Conservation (phyloP, 2,329 filamentous ascomycete species). For the Fusarium dimerum region DNA sequence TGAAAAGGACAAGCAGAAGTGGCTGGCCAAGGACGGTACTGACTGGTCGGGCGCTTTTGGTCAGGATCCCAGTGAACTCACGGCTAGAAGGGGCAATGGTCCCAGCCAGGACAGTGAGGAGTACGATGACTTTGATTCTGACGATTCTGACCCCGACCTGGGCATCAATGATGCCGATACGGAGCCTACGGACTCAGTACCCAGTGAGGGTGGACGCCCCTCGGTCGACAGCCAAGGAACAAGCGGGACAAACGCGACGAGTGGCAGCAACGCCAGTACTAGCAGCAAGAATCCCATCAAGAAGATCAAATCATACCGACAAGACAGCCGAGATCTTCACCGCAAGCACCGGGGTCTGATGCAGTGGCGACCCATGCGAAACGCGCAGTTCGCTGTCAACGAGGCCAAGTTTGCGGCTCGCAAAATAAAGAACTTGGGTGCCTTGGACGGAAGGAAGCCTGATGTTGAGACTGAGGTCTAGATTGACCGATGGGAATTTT, state of each 20-base stretch:
- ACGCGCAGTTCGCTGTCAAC: constrained; percentile 83
- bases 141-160: constrained; percentile 49
- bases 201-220: constrained; percentile 31
- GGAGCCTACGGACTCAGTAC: constrained; percentile 22
- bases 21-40: constrained; percentile 76
- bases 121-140: constrained; percentile 42
- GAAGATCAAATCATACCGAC: constrained; percentile 63
- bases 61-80: constrained; percentile 62
- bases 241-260: constrained; percentile 32
- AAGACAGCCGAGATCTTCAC: constrained; percentile 72
- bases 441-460: constrained; percentile 78
- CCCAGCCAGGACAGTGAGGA: constrained; percentile 38
- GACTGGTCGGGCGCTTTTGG: constrained; percentile 90
- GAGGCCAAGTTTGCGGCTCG: constrained; percentile 78
- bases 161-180: constrained; percentile 59
- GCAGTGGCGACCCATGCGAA: constrained; percentile 92
- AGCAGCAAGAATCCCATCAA: constrained; percentile 55
- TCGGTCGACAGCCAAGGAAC: constrained; percentile 45
- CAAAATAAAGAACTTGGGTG: constrained; percentile 75
- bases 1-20: constrained; percentile 72
- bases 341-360: constrained; percentile 87
- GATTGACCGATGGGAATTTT: constrained; percentile 4
- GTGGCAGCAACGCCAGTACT: constrained; percentile 30
- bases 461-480: constrained; percentile 80
- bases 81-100: constrained; percentile 35